Base-by-base conservation (phyloP, 1,284 basidiomycete genomes). In the Papiliotrema laurentii region DNA sequence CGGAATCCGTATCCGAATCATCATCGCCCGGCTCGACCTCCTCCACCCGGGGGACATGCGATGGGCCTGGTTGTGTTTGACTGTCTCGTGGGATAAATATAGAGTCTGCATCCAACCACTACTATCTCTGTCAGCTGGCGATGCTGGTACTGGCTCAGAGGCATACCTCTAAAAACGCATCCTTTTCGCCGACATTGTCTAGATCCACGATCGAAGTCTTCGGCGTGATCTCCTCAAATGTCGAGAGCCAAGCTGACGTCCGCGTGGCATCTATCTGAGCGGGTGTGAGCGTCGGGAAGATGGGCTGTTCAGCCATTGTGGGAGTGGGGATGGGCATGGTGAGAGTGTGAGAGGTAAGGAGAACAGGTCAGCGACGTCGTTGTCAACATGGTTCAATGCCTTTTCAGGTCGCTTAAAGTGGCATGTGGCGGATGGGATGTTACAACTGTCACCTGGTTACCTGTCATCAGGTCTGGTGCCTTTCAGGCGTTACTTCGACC, bases 161-260 rank as follows among this genome's bases (percentile, higher is more conserved):
- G 79, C 82, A 54, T 82, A 78, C 65, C 64, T 86, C 78, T 66
- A 90, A 85, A 33, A 89, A 86, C 22, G 88, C 90, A 49, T 85
- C 81, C 2, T 89, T 89, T 13, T 96, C 77, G 52, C 87, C 84
- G 7, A 96, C 79, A 7, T 86, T 82, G 60, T 93, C 88, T 10
- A 87, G 83, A 41, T 81, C 80, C 56, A 97, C 82, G 47, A 94
- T 74, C 1, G 82, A 87, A 1, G 89, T 86, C 64, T 84, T 87
- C 55, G 90, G 85, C 35, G 83, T 86, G 36, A 83, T 65, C 18
- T 77, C 75, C 21, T 83, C 77, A 68, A 91, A 93, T 5, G 68
- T 71, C 2, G 87, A 82, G 64, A 92, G 91, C 93, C 93, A 97
- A 2, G 82, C 80, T 2, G 88, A 90, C 63, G 92, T 90, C 55